Percentiles rank a stretch among this genome's conserved stretches.
phyloP scores from a whole-genome alignment of 1,139 yeast genomes.

The Taphrina wiesneri region DNA sequence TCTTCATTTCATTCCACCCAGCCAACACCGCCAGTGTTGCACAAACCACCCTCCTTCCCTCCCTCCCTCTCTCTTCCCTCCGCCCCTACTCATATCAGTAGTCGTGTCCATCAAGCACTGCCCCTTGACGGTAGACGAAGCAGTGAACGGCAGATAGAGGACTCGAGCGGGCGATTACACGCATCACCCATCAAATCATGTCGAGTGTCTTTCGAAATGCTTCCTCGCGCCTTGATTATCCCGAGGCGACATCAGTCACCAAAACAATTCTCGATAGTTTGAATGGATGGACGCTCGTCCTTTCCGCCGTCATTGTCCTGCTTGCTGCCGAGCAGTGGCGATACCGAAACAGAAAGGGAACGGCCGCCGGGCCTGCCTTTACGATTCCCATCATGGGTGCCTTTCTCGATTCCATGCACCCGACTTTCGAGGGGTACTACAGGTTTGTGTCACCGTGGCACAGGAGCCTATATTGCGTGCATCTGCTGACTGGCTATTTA shows the following conservation, averaged over 20 bases:
- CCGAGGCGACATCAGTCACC: conserved; percentile 8
- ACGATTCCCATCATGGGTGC: conserved; percentile 97
- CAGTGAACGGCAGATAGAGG: not conserved
- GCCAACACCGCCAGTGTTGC: not conserved
- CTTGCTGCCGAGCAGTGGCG: conserved; percentile 46
- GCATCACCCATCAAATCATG: not conserved
- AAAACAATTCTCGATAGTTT: conserved; percentile 13
- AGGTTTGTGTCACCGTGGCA: conserved; percentile 97
- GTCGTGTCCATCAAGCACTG: too few species aligned
- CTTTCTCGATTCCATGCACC: conserved; percentile 90
- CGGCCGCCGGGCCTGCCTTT: conserved; percentile 82
- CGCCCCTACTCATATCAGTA: not conserved
- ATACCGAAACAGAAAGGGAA: conserved; percentile 77
- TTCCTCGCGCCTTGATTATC: conserved; percentile 4
- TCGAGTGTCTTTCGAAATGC: conserved; percentile 3
- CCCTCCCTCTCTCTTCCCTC: not conserved
- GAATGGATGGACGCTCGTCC: conserved; percentile 32
- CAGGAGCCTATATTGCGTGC: conserved; percentile 49
- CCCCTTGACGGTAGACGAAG: not conserved
- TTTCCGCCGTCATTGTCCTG: conserved; percentile 22
- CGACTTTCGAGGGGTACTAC: conserved; percentile 88
- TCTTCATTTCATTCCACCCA: not conserved
- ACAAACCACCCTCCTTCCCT: not conserved
- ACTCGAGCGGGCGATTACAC: not conserved
- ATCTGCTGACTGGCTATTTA: not conserved